phyloP scores from a whole-genome alignment of 495 filamentous ascomycete species.

The Durotheca rogersii region DNA sequence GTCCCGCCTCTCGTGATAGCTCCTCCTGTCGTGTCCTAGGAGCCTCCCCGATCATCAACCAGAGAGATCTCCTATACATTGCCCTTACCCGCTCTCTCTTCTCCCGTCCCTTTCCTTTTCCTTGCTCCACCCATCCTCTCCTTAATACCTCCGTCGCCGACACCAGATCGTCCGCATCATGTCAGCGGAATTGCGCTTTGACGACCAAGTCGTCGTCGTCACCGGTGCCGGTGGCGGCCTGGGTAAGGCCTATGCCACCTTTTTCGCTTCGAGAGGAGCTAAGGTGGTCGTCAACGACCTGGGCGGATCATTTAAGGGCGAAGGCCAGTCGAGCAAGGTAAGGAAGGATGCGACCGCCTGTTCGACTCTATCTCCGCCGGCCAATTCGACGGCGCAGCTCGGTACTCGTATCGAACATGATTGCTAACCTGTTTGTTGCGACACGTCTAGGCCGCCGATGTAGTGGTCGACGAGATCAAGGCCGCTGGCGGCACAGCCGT shows the following conservation, averaged over 20 bases:
- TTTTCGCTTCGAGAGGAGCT: constrained; percentile 89
- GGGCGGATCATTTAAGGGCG: constrained; percentile 90
- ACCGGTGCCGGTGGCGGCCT: constrained; percentile 95
- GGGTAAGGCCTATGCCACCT: constrained; percentile 87
- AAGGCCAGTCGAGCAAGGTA: constrained; percentile 86
- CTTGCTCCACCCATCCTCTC: constrained; percentile 4
- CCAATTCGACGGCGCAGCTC: no score
- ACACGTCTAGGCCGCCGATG: constrained; percentile 75
- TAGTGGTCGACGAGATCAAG: constrained; percentile 92
- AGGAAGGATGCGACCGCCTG: no score
- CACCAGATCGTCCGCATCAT: constrained; percentile 48
- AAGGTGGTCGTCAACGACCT: constrained; percentile 98
- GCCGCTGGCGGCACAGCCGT: constrained; percentile 92
- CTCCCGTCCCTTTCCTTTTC: constrained; percentile 8
- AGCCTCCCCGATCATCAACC: constrained; percentile 2
- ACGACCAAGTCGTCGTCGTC: constrained; percentile 95
- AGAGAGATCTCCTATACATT: no score
- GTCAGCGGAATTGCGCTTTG: constrained; percentile 80
- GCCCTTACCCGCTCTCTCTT: background rate
- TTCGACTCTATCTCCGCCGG: no score
- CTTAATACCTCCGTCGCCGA: constrained; percentile 22
- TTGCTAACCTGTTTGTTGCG: constrained; percentile 20
- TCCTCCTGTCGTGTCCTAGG: constrained; percentile 15
- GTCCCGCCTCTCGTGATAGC: constrained; percentile 1
- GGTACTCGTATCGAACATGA: background rate